phyloP scores from a whole-genome alignment of 768 basidiomycete species.

The Hericium erinaceus region DNA sequence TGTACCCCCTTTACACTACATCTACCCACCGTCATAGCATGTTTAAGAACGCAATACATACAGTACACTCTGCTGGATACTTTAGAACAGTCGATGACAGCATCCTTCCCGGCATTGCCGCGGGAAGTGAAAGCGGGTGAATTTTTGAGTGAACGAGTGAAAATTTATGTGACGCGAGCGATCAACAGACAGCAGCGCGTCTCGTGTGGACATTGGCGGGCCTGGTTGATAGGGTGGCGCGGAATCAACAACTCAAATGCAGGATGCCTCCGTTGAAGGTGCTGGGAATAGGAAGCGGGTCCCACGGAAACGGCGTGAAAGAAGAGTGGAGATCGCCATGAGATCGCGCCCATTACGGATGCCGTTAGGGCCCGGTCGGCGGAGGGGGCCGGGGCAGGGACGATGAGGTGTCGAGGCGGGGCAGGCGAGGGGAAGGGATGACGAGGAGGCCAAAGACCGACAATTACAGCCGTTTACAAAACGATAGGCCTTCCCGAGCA shows the following conservation, averaged over 20 bases:
- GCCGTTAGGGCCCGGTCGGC: not conserved
- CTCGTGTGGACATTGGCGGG: not conserved
- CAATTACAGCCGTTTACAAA: too few relatives aligned
- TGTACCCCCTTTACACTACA: slow-evolving; percentile 23
- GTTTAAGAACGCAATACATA: not conserved
- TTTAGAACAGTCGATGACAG: too few relatives aligned
- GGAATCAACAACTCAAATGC: too few relatives aligned
- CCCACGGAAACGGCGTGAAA: not conserved
- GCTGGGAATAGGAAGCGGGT: not conserved
- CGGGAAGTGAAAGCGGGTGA: too few relatives aligned
- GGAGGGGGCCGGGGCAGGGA: not conserved
- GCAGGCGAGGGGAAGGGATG: not conserved
- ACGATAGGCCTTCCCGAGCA: too few relatives aligned
- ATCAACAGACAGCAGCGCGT: not conserved
- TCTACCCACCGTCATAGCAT: slow-evolving; percentile 16
- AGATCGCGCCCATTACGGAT: not conserved
- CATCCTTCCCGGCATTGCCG: too few relatives aligned
- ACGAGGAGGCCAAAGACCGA: not conserved
- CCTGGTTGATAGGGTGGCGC: not conserved
- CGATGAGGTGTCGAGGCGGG: not conserved
- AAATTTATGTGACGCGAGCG: not conserved
- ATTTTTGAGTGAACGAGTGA: not conserved
- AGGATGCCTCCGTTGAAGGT: not conserved
- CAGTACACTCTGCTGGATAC: too few relatives aligned
- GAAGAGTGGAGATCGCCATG: not conserved